Conservation (phyloP, 2,329 filamentous ascomycete species). For the Claviceps pazoutovae region DNA sequence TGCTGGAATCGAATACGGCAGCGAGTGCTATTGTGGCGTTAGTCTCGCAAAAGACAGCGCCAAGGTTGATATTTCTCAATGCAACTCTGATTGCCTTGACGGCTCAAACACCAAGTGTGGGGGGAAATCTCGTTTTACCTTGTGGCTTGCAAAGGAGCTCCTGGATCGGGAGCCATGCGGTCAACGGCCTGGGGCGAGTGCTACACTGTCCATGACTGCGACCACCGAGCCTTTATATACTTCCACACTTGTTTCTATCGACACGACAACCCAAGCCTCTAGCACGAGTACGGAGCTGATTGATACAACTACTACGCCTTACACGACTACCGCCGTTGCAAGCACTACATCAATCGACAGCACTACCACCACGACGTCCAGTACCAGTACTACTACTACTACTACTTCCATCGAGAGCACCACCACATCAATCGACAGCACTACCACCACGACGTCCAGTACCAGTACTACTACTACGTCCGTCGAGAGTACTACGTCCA, state of each 20-base stretch:
- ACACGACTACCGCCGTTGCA: no score
- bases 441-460: no score
- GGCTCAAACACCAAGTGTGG: constrained; percentile 29
- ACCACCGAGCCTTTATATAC: neutral
- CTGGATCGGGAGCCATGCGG: constrained; percentile 37
- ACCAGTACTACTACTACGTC: no score
- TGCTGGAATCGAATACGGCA: constrained; percentile 31
- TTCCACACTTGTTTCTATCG: constrained; percentile 5
- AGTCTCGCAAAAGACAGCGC: constrained; percentile 35
- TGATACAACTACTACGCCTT: no score
- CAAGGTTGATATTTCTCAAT: constrained; percentile 24
- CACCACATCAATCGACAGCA: no score
- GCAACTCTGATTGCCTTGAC: constrained; percentile 38
- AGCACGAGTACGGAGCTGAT: no score
- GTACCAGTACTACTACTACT: no score
- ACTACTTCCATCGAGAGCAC: no score
- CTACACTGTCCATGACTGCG: constrained; percentile 12
- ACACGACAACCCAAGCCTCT: neutral
- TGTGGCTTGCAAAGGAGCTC: constrained; percentile 35
- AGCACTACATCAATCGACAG: no score
- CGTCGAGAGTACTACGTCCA: no score
- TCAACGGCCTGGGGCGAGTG: constrained; percentile 15
- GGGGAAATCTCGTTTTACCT: constrained; percentile 25
- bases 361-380: no score
- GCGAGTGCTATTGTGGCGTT: constrained; percentile 37